phyloP scores from a whole-genome alignment of 169 alveolate species.

The Plasmodium inui region DNA sequence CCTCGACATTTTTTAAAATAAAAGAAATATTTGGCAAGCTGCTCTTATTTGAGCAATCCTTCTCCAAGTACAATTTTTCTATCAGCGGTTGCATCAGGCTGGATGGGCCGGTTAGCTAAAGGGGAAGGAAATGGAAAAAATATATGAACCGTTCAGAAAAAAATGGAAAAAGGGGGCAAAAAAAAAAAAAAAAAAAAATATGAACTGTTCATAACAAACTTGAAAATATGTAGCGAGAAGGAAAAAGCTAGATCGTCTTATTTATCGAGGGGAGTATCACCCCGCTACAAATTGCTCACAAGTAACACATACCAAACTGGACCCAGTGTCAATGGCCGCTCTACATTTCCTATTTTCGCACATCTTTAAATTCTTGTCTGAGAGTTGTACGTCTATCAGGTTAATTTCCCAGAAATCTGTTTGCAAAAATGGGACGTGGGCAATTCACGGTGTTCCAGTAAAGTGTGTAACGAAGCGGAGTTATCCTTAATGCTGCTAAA shows the following conservation, averaged over 20 bases:
- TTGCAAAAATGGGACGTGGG: slow-evolving; percentile 8
- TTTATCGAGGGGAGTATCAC: background rate
- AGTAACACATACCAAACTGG: slow-evolving; percentile 82
- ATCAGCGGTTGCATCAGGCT: slow-evolving; percentile 83
- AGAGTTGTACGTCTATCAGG: slow-evolving; percentile 84
- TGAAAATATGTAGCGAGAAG: background rate
- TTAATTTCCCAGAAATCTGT: slow-evolving; percentile 92
- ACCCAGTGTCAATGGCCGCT: slow-evolving; percentile 94
- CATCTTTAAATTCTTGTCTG: slow-evolving; percentile 79
- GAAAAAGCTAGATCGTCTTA: background rate
- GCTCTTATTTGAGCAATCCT: slow-evolving; percentile 85
- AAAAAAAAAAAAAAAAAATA: background rate
- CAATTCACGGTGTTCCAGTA: background rate
- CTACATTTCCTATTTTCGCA: slow-evolving; percentile 84
- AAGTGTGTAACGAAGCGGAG: background rate
- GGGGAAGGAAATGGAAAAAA: slow-evolving; percentile 1
- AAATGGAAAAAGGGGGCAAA: background rate
- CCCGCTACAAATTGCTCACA: background rate
- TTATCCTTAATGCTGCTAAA: background rate
- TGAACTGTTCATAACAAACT: background rate
- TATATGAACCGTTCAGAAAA: background rate
- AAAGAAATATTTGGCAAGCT: slow-evolving; percentile 85
- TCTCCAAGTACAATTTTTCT: slow-evolving; percentile 80
- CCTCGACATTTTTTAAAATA: slow-evolving; percentile 80
- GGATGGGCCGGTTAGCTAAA: slow-evolving; percentile 89